These are phyloP conservation scores for Blastobotrys elegans DNA, from an alignment of 1,139 yeast species.

Conservation along the genomic window DNA sequence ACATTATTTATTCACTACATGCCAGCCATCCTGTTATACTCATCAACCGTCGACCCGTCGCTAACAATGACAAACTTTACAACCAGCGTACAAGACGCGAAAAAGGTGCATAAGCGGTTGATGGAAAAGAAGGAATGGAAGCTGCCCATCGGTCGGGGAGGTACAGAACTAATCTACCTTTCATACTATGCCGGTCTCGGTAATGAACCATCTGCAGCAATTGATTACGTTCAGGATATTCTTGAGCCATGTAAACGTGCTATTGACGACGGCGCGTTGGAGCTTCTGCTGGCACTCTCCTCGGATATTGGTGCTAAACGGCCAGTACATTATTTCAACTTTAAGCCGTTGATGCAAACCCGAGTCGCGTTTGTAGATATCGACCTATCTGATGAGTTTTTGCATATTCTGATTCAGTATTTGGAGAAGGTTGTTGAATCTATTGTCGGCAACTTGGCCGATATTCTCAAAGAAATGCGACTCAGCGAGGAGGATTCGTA, in stretches of 20 bases:
- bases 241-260: conserved; percentile 45
- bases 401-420: conserved; percentile 18
- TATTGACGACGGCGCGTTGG: conserved; percentile 71
- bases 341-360: conserved; percentile 43
- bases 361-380: conserved; percentile 29
- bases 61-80: conserved; percentile 14
- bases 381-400: conserved; percentile 21
- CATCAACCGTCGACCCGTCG: conserved; percentile 20
- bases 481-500: conserved; percentile 80
- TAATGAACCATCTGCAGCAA: conserved; percentile 36
- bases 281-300: conserved; percentile 63
- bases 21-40: conserved; percentile 45
- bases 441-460: conserved; percentile 70
- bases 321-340: conserved; percentile 30
- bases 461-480: conserved; percentile 71
- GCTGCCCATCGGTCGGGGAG: conserved; percentile 43
- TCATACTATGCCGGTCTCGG: conserved; percentile 71
- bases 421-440: conserved; percentile 47
- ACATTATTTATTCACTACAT: conserved; percentile 56
- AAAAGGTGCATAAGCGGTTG: conserved; percentile 12
- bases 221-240: conserved; percentile 42
- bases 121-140: conserved; percentile 25
- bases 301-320: conserved; percentile 52
- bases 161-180: conserved; percentile 55
- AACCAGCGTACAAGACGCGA: conserved; percentile 16